Conservation (phyloP, 805 yeast species). For the Hanseniaspora lachancei region DNA sequence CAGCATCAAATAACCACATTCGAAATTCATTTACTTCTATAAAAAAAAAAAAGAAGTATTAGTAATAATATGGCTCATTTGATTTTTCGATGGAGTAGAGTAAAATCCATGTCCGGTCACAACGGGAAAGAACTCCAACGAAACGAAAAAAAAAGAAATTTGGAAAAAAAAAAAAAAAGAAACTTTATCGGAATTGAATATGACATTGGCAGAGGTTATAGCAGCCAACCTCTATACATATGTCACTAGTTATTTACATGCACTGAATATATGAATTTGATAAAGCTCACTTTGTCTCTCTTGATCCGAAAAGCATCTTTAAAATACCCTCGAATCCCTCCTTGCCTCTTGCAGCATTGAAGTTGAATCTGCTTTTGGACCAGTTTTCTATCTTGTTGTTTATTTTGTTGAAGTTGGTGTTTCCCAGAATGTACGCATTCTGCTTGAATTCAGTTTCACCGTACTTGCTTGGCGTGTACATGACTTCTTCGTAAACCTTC, state of each 20-base stretch:
- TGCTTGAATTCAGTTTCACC: constrained; percentile 56
- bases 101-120: not conserved
- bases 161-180: not conserved
- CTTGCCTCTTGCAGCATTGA: constrained; percentile 74
- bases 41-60: not conserved
- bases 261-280: not conserved
- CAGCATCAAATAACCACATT: too few species aligned
- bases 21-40: too few species aligned
- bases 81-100: too few species aligned
- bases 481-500: constrained; percentile 77
- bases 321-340: constrained; percentile 76
- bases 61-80: too few species aligned
- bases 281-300: not conserved
- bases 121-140: not conserved
- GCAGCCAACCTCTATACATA: too few species aligned
- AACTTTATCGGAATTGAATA: not conserved
- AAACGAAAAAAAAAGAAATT: not conserved
- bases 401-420: constrained; percentile 52
- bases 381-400: constrained; percentile 83
- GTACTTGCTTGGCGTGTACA: constrained; percentile 49
- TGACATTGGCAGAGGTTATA: not conserved
- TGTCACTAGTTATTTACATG: not conserved
- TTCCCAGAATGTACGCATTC: constrained; percentile 80
- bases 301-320: constrained; percentile 26
- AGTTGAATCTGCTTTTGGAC: constrained; percentile 77